phyloP scores from a whole-genome alignment of 1,139 yeast species.

The Candida pseudoviswanathii region DNA sequence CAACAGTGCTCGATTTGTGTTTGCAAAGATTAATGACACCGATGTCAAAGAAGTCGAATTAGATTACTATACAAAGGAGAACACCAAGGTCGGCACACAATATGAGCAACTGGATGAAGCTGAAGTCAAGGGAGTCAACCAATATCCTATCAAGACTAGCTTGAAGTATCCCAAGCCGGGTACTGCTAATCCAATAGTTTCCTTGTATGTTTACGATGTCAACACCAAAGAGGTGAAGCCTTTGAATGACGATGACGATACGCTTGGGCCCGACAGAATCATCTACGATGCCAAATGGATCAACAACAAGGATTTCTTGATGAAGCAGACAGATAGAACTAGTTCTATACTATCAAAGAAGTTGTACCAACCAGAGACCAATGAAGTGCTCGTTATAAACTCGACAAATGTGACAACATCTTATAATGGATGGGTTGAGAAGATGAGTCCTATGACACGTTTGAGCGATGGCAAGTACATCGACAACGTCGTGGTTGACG shows the following conservation, averaged over 20 bases:
- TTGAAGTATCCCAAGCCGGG: constrained; percentile 94
- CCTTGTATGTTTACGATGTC: constrained; percentile 48
- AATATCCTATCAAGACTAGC: constrained; percentile 53
- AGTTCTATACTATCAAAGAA: constrained; percentile 63
- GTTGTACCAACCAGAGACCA: constrained; percentile 38
- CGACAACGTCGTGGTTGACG: constrained; percentile 63
- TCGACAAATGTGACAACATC: constrained; percentile 40
- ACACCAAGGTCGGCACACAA: constrained; percentile 32
- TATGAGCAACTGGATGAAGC: constrained; percentile 22
- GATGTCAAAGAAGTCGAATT: constrained; percentile 64
- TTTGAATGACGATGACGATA: constrained; percentile 26
- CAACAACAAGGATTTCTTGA: constrained; percentile 51
- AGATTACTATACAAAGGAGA: constrained; percentile 57
- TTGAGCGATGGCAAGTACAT: constrained; percentile 57
- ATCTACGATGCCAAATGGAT: constrained; percentile 79
- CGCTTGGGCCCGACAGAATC: constrained; percentile 52
- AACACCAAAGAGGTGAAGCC: constrained; percentile 19
- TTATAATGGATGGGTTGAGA: constrained; percentile 62
- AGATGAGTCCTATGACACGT: constrained; percentile 34
- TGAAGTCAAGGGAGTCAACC: constrained; percentile 30
- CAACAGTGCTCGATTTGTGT: constrained; percentile 65
- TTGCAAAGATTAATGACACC: constrained; percentile 69
- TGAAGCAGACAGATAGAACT: constrained; percentile 72
- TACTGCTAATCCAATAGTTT: constrained; percentile 62
- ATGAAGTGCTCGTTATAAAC: constrained; percentile 18